Evolutionary conservation across 2,329 filamentous ascomycete species (phyloP).

Genomic region (Trichoderma asperellum): DNA sequence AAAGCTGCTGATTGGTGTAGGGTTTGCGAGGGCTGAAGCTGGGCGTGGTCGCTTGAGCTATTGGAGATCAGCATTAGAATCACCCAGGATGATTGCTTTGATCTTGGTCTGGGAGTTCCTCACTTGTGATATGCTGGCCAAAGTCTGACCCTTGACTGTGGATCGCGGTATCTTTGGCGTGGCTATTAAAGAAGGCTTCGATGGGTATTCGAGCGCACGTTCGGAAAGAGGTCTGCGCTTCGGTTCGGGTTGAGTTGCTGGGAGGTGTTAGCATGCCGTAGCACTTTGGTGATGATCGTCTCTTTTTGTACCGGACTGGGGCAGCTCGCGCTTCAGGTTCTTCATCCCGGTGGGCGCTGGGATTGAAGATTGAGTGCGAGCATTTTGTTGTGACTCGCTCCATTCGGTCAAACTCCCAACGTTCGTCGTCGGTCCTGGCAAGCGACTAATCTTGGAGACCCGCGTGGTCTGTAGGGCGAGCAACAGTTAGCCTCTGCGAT

Average conservation of each 20-base stretch:
- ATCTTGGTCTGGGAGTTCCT: conserved; percentile 19
- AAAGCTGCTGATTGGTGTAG: conserved; percentile 53
- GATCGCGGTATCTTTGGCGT: conserved; percentile 49
- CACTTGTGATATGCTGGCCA: conserved; percentile 42
- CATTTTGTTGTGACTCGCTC: conserved; percentile 64
- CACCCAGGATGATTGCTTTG: background rate
- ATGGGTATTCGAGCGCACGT: conserved; percentile 55
- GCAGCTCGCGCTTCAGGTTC: conserved; percentile 56
- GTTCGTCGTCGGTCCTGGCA: conserved; percentile 39
- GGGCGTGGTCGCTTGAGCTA: conserved; percentile 48
- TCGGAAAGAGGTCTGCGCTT: conserved; percentile 65
- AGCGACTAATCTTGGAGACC: conserved; percentile 40
- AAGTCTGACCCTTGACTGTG: conserved; percentile 51
- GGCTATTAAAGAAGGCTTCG: conserved; percentile 44
- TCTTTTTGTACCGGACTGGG: conserved; percentile 47
- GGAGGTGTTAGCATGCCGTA: conserved; percentile 18
- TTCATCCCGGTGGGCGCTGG: conserved; percentile 46
- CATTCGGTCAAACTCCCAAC: conserved; percentile 54
- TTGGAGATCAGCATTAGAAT: conserved; percentile 20
- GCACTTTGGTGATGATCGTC: background rate
- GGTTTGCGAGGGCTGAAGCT: conserved; percentile 40
- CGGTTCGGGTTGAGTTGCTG: conserved; percentile 58
- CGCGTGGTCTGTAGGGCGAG: conserved; percentile 35
- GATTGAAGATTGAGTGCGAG: conserved; percentile 51
- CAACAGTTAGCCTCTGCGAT: background rate